Conservation (phyloP, 2,329 filamentous ascomycete genomes). For the Neofusicoccum kwambonambiense region DNA sequence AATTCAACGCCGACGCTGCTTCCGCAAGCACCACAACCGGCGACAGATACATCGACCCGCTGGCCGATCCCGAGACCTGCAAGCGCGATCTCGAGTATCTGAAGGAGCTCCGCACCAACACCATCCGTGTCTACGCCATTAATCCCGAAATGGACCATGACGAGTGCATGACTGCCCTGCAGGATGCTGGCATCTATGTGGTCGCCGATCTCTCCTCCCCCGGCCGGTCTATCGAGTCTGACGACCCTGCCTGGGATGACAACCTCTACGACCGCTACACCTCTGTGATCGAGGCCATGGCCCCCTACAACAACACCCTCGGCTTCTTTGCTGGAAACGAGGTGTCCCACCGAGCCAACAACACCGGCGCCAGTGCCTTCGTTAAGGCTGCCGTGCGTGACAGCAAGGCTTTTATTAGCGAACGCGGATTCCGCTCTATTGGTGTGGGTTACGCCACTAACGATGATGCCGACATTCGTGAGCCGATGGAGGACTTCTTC, state of each 20-base stretch:
- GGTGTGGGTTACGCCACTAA: slow-evolving; percentile 96
- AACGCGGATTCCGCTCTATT: slow-evolving; percentile 71
- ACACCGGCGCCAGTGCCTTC: slow-evolving; percentile 86
- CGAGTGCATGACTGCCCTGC: slow-evolving; percentile 79
- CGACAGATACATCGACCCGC: slow-evolving; percentile 75
- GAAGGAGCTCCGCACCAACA: slow-evolving; percentile 77
- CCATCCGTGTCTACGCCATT: slow-evolving; percentile 92
- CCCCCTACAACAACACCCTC: slow-evolving; percentile 83
- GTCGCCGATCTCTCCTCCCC: slow-evolving; percentile 88
- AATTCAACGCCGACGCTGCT: slow-evolving; percentile 50
- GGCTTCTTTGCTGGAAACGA: slow-evolving; percentile 99
- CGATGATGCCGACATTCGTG: slow-evolving; percentile 81
- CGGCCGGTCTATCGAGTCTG: slow-evolving; percentile 77
- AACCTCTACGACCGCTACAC: slow-evolving; percentile 79
- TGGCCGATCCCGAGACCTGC: slow-evolving; percentile 70
- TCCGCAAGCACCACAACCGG: slow-evolving; percentile 49
- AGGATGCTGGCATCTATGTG: slow-evolving; percentile 89
- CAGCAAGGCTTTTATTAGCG: slow-evolving; percentile 89
- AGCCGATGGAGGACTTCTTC: slow-evolving; percentile 85
- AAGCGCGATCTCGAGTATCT: slow-evolving; percentile 83
- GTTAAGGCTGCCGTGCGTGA: slow-evolving; percentile 98
- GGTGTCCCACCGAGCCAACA: slow-evolving; percentile 84
- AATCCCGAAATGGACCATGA: slow-evolving; percentile 76
- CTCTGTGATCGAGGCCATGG: slow-evolving; percentile 75
- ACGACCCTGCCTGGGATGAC: slow-evolving; percentile 74